Evolutionary conservation across 177 flowering plant species (phyloP), one percentile per base, ranked within the genome.

Genomic region (Vitis hybrid): DNA sequence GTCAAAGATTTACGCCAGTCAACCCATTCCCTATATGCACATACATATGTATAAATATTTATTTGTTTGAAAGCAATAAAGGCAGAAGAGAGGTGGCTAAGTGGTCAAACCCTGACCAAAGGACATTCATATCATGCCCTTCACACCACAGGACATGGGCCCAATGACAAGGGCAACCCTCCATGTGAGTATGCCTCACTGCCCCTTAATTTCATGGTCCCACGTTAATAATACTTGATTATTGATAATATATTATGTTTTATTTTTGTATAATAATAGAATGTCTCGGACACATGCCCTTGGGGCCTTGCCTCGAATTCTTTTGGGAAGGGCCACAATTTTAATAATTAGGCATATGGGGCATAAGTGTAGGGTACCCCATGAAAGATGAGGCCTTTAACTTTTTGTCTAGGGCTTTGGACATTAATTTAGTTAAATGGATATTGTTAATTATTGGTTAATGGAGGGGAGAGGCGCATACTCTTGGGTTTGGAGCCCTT

Each of bases 1-100:
- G 75, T 73, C 75, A 73, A 62, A 73, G 13, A 67, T 35, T 6
- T 57, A 56, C 3, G 57, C 60, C 19, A 17, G 35, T 17, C 14
- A 52, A n/a, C 2, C 24, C 2, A 4, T 40, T 40, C 52, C 35
- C 6, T 6, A 5, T 24, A 24, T 2, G 27, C 2, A 24, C 27
- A 24, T 24, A 24, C 27, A 24, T 24, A 24, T 24, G 3, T 24
- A 24, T 2, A 24, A 24, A 2, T 24, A 24, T 24, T 24, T 24
- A 24, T 0, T 24, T 24, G 27, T 24, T 24, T 2, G 27, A 0
- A 24, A 24, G 27, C 27, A 13, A 13, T 54, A 17, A 54, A 54
- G 15, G 5, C 27, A 2, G 27, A 24, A 14, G 17, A 13, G 56
- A 0, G 11, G 11, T 0, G 10, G 18, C 10, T 14, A 61, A 61